A percentile compares a stretch with the other conserved stretches of the same genome.
These are phyloP conservation scores for Lecanoromycetidae sp. DNA, from an alignment of 2,329 filamentous ascomycete species.

Conservation along the genomic window DNA sequence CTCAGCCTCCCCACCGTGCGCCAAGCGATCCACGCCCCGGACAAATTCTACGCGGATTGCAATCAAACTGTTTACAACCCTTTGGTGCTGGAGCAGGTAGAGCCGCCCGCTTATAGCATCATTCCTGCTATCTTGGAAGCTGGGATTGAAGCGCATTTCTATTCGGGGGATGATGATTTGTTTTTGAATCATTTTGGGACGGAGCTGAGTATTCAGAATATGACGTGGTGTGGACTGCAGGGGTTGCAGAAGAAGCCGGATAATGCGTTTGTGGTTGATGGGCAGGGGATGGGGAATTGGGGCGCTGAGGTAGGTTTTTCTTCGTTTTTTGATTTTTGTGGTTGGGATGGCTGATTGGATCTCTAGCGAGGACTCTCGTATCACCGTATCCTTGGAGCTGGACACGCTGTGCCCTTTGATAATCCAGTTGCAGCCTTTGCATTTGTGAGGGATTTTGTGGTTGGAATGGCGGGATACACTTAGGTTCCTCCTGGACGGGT, in stretches of 20 bases:
- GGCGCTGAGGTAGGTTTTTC: constrained; percentile 6
- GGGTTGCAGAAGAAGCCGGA: constrained; percentile 26
- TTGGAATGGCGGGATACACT: constrained; percentile 9
- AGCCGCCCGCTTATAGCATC: constrained; percentile 25
- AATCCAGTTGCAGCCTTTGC: constrained; percentile 14
- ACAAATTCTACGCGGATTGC: constrained; percentile 22
- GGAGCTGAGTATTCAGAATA: constrained; percentile 29
- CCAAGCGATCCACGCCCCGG: constrained; percentile 10
- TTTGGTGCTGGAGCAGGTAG: constrained; percentile 19
- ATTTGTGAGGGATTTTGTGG: constrained; percentile 15
- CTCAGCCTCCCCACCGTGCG: constrained; percentile 4
- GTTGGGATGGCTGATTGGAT: not conserved
- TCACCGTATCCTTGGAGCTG: constrained; percentile 12
- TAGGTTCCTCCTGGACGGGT: not conserved
- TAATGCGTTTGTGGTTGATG: constrained; percentile 22
- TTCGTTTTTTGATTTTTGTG: not conserved
- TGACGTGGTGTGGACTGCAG: constrained; percentile 30
- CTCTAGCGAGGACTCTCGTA: constrained; percentile 11
- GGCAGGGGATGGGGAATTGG: constrained; percentile 6
- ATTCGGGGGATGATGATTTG: constrained; percentile 29
- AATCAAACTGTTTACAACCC: constrained; percentile 24
- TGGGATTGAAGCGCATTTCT: constrained; percentile 27
- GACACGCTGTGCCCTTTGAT: constrained; percentile 14
- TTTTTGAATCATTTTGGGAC: constrained; percentile 29
- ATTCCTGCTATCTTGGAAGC: constrained; percentile 25